Evolutionary conservation across 768 basidiomycete genomes (phyloP).

Genomic region (Sporobolomyces pararoseus): DNA sequence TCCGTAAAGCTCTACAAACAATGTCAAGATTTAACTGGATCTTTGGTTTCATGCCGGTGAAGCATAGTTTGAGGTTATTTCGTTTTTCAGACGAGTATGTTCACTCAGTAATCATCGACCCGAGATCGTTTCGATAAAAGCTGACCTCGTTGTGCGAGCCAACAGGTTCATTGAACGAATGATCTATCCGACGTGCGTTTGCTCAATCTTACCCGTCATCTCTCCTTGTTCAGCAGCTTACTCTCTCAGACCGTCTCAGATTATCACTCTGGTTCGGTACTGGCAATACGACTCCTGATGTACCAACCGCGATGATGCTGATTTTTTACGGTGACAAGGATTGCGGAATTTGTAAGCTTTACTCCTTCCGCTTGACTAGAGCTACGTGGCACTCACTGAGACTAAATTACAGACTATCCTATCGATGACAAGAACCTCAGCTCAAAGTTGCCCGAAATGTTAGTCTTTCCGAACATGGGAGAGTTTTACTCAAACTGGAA

Average conservation of each 20-base stretch:
- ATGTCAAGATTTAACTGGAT: conserved; percentile 51
- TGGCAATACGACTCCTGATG: conserved; percentile 52
- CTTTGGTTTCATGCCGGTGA: conserved; percentile 52
- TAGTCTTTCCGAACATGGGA: conserved; percentile 51
- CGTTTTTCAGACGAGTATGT: conserved; percentile 50
- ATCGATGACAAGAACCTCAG: conserved; percentile 49
- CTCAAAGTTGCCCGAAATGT: conserved; percentile 52
- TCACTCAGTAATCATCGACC: neutral
- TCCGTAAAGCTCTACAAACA: conserved; percentile 49
- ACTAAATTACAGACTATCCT: conserved; percentile 46
- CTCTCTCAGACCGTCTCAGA: neutral
- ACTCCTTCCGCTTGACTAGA: too few species aligned
- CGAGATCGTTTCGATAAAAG: too few species aligned
- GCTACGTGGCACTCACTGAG: too few species aligned
- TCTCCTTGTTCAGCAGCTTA: neutral
- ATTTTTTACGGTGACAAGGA: conserved; percentile 51
- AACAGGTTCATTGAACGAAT: conserved; percentile 49
- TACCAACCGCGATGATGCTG: conserved; percentile 48
- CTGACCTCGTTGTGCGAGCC: neutral
- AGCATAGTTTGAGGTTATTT: conserved; percentile 51
- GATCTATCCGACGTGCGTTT: conserved; percentile 47
- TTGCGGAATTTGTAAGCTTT: conserved; percentile 50
- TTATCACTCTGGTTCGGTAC: conserved; percentile 51
- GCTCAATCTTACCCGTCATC: neutral
- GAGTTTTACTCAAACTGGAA: conserved; percentile 52